These are phyloP conservation scores for Cinnamomum micranthum DNA, from an alignment of 164 flowering plant species.

Conservation along the genomic window DNA sequence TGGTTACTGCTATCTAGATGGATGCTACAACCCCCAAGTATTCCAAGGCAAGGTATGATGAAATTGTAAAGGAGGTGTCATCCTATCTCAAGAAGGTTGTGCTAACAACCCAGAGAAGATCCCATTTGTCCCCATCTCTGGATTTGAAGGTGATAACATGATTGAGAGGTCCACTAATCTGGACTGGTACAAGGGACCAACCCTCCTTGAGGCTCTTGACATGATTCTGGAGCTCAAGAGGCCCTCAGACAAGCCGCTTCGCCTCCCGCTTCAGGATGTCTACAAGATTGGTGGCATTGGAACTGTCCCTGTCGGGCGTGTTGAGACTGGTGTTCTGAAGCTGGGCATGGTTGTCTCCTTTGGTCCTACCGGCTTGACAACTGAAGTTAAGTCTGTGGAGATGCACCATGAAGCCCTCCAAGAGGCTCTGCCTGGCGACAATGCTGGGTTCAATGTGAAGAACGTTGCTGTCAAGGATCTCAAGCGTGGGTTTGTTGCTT, in stretches of 20 bases:
- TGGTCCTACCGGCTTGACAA: slow-evolving; percentile 59
- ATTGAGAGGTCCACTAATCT: slow-evolving; percentile 74
- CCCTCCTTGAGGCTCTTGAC: slow-evolving; percentile 70
- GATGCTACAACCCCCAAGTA: slow-evolving; percentile 73
- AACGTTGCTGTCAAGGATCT: slow-evolving; percentile 70
- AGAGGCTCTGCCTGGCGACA: slow-evolving; percentile 67
- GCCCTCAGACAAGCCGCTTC: slow-evolving; percentile 71
- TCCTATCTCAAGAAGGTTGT: slow-evolving; percentile 79
- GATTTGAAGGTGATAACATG: slow-evolving; percentile 83
- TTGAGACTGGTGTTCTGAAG: slow-evolving; percentile 57
- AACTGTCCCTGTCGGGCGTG: slow-evolving; percentile 65
- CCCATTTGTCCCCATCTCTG: slow-evolving; percentile 73
- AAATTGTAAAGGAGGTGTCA: slow-evolving; percentile 76
- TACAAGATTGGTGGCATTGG: slow-evolving; percentile 74
- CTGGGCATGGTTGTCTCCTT: slow-evolving; percentile 71
- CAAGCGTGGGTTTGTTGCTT: slow-evolving; percentile 62
- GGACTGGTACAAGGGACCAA: slow-evolving; percentile 80
- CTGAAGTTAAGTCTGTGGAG: slow-evolving; percentile 74
- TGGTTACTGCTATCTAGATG: slow-evolving; percentile 31
- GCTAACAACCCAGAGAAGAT: slow-evolving; percentile 79
- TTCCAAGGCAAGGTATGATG: slow-evolving; percentile 64
- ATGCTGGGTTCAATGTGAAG: slow-evolving; percentile 68
- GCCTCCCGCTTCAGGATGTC: slow-evolving; percentile 69
- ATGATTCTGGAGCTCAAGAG: slow-evolving; percentile 54
- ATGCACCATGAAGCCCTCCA: slow-evolving; percentile 64